These are phyloP conservation scores for Fusarium udum DNA, from an alignment of 2,329 filamentous ascomycete genomes.

Conservation along the genomic window DNA sequence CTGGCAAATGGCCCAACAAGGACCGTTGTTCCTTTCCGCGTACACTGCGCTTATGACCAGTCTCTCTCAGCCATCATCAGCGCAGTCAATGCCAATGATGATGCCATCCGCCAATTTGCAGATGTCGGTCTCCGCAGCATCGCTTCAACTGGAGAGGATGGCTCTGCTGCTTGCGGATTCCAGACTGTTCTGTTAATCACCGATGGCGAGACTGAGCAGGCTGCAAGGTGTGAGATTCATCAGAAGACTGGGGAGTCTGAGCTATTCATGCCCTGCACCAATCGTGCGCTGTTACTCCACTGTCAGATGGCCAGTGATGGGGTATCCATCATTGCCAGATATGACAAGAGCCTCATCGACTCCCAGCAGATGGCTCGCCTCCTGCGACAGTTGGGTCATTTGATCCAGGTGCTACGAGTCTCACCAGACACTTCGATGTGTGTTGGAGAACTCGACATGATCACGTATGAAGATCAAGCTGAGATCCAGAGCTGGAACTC, in stretches of 20 bases:
- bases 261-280: neutral
- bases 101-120: neutral
- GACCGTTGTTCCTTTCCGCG: constrained; percentile 1
- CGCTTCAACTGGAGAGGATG: neutral
- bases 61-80: neutral
- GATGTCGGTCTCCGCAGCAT: constrained; percentile 1
- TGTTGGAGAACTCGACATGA: neutral
- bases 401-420: neutral
- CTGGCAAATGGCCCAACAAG: neutral
- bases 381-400: neutral
- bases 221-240: neutral
- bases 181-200: constrained; percentile 12
- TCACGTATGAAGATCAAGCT: neutral
- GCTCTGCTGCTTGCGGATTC: constrained; percentile 11
- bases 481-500: constrained; percentile 19
- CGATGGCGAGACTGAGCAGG: neutral
- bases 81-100: neutral
- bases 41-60: neutral
- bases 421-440: neutral
- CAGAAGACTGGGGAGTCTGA: neutral
- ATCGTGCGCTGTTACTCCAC: constrained; percentile 3
- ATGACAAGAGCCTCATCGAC: constrained; percentile 3
- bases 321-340: neutral
- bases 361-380: neutral
- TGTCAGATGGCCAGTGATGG: neutral